Evolutionary conservation across 805 yeast species (phyloP).

Genomic region (Metschnikowia matae): DNA sequence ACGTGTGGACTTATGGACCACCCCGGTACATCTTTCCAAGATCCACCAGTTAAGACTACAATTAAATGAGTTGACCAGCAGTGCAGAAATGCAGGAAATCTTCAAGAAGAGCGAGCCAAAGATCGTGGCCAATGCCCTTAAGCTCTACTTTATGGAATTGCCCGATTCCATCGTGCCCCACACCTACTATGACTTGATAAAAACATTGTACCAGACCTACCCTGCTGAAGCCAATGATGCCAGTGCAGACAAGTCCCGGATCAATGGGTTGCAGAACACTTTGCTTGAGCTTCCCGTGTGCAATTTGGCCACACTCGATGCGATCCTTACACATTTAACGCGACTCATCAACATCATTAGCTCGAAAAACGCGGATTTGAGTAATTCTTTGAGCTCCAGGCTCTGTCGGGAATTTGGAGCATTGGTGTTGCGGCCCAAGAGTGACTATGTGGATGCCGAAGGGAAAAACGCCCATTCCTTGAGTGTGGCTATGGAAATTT

Average conservation of each 20-base stretch:
- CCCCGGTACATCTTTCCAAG: constrained; percentile 54
- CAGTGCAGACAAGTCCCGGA: constrained; percentile 32
- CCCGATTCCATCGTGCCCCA: constrained; percentile 73
- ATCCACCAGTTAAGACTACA: constrained; percentile 59
- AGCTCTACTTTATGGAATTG: constrained; percentile 70
- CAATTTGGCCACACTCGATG: constrained; percentile 75
- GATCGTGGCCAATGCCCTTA: constrained; percentile 62
- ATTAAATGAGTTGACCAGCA: constrained; percentile 39
- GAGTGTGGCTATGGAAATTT: constrained; percentile 17
- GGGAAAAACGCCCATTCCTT: constrained; percentile 15
- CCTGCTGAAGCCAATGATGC: constrained; percentile 24
- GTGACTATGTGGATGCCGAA: constrained; percentile 14
- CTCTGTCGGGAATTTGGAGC: constrained; percentile 65
- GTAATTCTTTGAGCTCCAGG: constrained; percentile 37
- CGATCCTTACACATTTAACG: constrained; percentile 69
- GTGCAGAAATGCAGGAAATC: constrained; percentile 28
- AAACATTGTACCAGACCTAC: constrained; percentile 53
- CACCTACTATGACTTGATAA: constrained; percentile 61
- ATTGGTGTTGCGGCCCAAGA: constrained; percentile 53
- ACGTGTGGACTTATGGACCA: constrained; percentile 65
- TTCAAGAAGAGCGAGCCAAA: constrained; percentile 46
- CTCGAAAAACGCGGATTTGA: constrained; percentile 33
- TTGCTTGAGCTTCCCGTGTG: constrained; percentile 64
- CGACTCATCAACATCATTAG: constrained; percentile 52
- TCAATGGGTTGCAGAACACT: constrained; percentile 62